phyloP scores from a whole-genome alignment of 2,329 filamentous ascomycete species.

The Sporothrix euskadiensis region DNA sequence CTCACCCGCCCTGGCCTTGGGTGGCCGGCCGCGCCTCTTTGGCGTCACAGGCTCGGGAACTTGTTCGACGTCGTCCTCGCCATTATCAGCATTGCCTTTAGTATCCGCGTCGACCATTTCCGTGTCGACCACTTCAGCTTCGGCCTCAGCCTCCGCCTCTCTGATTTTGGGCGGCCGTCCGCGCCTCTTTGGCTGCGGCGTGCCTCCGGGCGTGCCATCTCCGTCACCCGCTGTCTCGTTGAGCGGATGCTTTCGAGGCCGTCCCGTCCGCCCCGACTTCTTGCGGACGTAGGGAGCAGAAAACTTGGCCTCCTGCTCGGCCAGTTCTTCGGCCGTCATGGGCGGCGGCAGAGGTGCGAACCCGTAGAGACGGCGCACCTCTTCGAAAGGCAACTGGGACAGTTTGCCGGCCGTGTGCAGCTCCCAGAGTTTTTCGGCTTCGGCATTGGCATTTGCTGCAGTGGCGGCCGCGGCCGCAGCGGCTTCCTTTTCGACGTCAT shows the following conservation, averaged over 20 bases:
- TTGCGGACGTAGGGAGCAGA: neutral
- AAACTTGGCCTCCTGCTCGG: neutral
- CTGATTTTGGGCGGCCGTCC: slow-evolving; percentile 17
- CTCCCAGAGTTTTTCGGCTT: neutral
- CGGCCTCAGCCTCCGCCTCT: neutral
- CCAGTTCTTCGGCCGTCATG: neutral
- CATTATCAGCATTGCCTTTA: neutral
- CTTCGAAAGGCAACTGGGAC: neutral
- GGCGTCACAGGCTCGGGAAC: neutral
- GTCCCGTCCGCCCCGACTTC: neutral
- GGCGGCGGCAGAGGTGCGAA: neutral
- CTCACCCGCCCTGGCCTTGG: neutral
- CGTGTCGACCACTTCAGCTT: neutral
- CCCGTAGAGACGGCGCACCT: slow-evolving; percentile 5
- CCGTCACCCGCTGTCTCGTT: neutral
- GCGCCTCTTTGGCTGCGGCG: neutral
- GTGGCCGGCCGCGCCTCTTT: neutral
- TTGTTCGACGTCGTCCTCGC: neutral
- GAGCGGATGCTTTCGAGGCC: neutral
- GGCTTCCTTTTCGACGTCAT: neutral
- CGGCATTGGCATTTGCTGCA: neutral
- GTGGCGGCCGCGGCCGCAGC: neutral
- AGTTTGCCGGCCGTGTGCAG: neutral
- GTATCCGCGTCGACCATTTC: neutral
- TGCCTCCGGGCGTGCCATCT: neutral